Evolutionary conservation across 2,329 filamentous ascomycete genomes (phyloP).

Genomic region (Epichloe aotearoae): DNA sequence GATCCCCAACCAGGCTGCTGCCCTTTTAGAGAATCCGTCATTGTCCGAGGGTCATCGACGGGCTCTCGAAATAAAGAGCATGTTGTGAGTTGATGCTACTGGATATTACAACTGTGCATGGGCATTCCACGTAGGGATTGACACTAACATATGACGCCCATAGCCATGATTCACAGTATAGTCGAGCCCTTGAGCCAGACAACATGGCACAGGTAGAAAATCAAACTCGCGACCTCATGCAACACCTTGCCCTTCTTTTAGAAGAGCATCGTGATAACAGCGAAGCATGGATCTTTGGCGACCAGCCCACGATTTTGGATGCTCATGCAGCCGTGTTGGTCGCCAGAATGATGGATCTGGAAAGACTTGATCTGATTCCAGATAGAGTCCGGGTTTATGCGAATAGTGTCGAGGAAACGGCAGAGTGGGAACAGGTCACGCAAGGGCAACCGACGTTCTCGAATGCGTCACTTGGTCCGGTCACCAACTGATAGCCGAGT

Average conservation of each 20-base stretch:
- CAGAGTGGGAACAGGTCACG: constrained; percentile 15
- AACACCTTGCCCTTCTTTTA: constrained; percentile 10
- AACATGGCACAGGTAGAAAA: constrained; percentile 13
- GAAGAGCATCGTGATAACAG: constrained; percentile 5
- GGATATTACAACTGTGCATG: no score
- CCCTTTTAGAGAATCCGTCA: constrained; percentile 14
- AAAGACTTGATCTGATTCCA: constrained; percentile 13
- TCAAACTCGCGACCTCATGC: constrained; percentile 12
- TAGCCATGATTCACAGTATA: constrained; percentile 16
- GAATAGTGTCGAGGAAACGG: constrained; percentile 9
- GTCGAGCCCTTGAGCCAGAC: constrained; percentile 12
- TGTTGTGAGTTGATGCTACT: constrained; percentile 14
- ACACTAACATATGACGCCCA: neutral
- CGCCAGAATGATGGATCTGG: constrained; percentile 13
- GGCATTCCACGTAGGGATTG: neutral
- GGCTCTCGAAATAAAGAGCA: constrained; percentile 17
- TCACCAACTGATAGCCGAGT: constrained; percentile 8
- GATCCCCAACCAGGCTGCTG: constrained; percentile 16
- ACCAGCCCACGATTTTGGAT: constrained; percentile 17
- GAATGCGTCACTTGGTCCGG: constrained; percentile 11
- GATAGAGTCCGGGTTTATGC: constrained; percentile 11
- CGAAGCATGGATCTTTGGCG: constrained; percentile 16
- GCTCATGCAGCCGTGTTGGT: constrained; percentile 13
- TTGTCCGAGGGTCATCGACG: constrained; percentile 15
- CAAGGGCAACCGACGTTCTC: constrained; percentile 15